Evolutionary conservation across 176 grass and related monocot genomes (phyloP).

Genomic region (Ampelocalamus luodianensis): DNA sequence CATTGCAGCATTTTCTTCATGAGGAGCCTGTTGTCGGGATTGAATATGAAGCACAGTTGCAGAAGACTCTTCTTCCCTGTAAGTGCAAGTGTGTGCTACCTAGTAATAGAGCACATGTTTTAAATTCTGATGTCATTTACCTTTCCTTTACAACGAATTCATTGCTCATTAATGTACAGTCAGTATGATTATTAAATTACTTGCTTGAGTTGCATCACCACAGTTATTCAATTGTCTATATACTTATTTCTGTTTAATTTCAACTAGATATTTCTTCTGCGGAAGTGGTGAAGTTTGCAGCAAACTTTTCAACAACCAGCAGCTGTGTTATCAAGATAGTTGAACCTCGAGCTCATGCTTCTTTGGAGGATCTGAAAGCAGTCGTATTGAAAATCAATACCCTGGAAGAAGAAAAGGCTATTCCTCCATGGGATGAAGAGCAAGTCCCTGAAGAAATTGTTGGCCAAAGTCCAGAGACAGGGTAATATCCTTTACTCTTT

Average conservation of each 20-base stretch:
- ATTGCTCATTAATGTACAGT: conserved; percentile 15
- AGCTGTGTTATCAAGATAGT: conserved; percentile 99
- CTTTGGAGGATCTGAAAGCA: conserved; percentile 77
- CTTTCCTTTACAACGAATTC: conserved; percentile 7
- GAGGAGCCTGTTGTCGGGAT: conserved; percentile 92
- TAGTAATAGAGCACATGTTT: conserved; percentile 30
- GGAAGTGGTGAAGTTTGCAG: conserved; percentile 80
- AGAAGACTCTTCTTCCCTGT: conserved; percentile 97
- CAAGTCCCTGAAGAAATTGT: conserved; percentile 99
- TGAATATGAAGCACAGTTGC: conserved; percentile 96
- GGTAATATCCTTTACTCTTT: conserved; percentile 48
- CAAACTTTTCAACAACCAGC: conserved; percentile 85
- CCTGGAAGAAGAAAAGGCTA: conserved; percentile 68
- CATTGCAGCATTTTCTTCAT: conserved; percentile 85
- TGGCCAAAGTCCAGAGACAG: conserved; percentile 72
- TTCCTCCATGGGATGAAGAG: conserved; percentile 93
- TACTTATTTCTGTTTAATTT: conserved; percentile 38
- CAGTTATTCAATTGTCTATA: conserved; percentile 21
- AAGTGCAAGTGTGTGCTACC: conserved; percentile 44
- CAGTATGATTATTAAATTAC: neutral
- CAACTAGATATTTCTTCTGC: conserved; percentile 85
- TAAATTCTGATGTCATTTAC: conserved; percentile 30
- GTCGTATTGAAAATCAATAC: conserved; percentile 76
- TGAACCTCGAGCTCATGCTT: conserved; percentile 87
- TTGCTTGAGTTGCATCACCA: neutral